These are phyloP conservation scores for Albatrellus sp. DNA, from an alignment of 1,284 basidiomycete species.

Conservation along the genomic window DNA sequence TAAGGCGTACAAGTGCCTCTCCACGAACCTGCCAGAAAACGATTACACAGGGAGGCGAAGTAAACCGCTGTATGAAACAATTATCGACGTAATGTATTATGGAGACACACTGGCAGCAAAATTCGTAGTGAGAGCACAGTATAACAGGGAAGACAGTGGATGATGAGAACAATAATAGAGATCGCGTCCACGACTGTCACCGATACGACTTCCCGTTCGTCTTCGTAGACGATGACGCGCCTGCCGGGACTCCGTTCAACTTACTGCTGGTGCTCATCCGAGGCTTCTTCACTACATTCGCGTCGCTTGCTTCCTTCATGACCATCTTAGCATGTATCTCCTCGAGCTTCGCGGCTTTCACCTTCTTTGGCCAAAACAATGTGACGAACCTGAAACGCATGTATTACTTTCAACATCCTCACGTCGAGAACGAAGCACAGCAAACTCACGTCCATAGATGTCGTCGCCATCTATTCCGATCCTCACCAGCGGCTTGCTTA, in stretches of 20 bases:
- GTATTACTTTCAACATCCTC: conserved; percentile 1
- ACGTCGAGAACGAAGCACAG: conserved; percentile 1
- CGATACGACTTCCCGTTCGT: conserved; percentile 12
- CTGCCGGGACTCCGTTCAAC: conserved; percentile 3
- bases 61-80: too few relatives aligned
- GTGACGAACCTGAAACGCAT: conserved; percentile 63
- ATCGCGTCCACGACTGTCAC: conserved; percentile 3
- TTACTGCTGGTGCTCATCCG: conserved; percentile 8
- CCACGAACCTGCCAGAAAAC: too few relatives aligned
- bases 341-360: conserved; percentile 82
- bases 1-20: too few relatives aligned
- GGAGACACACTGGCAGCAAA: neutral
- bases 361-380: conserved; percentile 95
- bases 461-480: conserved; percentile 78
- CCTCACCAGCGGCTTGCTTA: conserved; percentile 68
- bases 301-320: conserved; percentile 45
- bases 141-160: neutral
- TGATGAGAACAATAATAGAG: neutral
- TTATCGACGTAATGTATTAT: too few relatives aligned
- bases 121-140: neutral
- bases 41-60: too few relatives aligned
- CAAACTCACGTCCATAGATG: conserved; percentile 88
- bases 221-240: conserved; percentile 7
- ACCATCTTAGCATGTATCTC: conserved; percentile 93
- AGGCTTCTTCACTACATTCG: conserved; percentile 10